These are phyloP conservation scores for Corniculantispora saksenae DNA, from an alignment of 2,329 filamentous ascomycete species.

Conservation along the genomic window DNA sequence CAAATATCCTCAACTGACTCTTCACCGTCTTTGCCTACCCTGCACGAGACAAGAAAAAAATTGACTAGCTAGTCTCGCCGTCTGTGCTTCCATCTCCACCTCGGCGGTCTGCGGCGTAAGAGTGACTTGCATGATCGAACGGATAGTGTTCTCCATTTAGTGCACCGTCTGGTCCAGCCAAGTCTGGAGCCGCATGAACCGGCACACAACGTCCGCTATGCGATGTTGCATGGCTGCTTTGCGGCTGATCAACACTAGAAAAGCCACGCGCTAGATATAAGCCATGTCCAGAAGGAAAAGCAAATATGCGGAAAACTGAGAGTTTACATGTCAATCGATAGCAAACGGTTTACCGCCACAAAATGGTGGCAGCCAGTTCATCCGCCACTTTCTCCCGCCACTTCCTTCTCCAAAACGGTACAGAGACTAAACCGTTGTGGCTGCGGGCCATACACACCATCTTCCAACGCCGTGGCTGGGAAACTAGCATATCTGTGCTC, in stretches of 20 bases:
- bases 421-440: slow-evolving; percentile 11
- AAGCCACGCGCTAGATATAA: background rate
- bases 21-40: slow-evolving; percentile 14
- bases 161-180: background rate
- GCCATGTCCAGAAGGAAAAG: slow-evolving; percentile 4
- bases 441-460: slow-evolving; percentile 17
- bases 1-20: background rate
- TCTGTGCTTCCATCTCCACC: slow-evolving; percentile 9
- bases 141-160: background rate
- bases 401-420: background rate
- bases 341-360: background rate
- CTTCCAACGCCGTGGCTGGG: slow-evolving; percentile 10
- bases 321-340: background rate
- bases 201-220: background rate
- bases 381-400: background rate
- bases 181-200: slow-evolving; percentile 7
- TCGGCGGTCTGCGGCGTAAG: background rate
- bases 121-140: slow-evolving; percentile 17
- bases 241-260: background rate
- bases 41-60: slow-evolving; percentile 1
- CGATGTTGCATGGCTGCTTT: background rate
- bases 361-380: slow-evolving; percentile 2
- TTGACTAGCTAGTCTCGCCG: background rate
- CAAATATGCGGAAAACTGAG: slow-evolving; percentile 8
- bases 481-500: background rate